Base-by-base conservation (phyloP, 2,329 filamentous ascomycete species). In the Aspergillus ibericus region DNA sequence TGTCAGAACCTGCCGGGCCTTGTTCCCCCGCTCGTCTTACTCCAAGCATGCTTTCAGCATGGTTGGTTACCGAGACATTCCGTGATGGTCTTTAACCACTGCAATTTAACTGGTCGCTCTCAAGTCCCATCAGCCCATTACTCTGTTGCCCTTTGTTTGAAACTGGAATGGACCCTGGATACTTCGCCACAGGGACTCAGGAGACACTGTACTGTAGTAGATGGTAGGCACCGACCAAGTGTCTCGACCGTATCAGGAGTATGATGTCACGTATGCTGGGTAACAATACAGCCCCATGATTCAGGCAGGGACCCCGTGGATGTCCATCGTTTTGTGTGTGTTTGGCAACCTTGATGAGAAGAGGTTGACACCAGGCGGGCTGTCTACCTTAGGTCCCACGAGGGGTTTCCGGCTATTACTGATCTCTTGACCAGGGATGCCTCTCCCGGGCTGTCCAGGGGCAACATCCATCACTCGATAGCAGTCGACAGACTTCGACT, bases 231-330 rank as follows among this genome's bases (percentile, higher is more conserved):
- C 29, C 29, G 29, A 32, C 29, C 29, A 32, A 9, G 29, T 13
- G 18, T 42, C 16, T 7, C 22, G 18, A 42, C 18, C 18, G 13
- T 48, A 48, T 15, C 44, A 32, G 25, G n/a, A 48, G 22, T 29
- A 53, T 53, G 51, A 53, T 53, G 51, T 53, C 51, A 53, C 51
- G 51, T 53, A 53, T 13, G 20, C 36, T 16, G 51, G 51, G 51
- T 53, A 22, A 53, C 51, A 32, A 44, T 53, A 53, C 38, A 29
- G 38, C 38, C 51, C 51, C 38, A 53, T 32, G 44, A 48, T 29
- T 48, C 25, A 48, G 25, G 44, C 25, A 48, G 44, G 44, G 27
- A 29, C 20, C 12, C 25, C 6, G 44, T 48, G 9, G 22, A 32
- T 29, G 25, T 47, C 42, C 42, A 25, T 47, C 42, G 22, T 4